Evolutionary conservation across 495 filamentous ascomycete species (phyloP), one percentile per base, ranked within the genome.

Genomic region (Penicillium taxi): DNA sequence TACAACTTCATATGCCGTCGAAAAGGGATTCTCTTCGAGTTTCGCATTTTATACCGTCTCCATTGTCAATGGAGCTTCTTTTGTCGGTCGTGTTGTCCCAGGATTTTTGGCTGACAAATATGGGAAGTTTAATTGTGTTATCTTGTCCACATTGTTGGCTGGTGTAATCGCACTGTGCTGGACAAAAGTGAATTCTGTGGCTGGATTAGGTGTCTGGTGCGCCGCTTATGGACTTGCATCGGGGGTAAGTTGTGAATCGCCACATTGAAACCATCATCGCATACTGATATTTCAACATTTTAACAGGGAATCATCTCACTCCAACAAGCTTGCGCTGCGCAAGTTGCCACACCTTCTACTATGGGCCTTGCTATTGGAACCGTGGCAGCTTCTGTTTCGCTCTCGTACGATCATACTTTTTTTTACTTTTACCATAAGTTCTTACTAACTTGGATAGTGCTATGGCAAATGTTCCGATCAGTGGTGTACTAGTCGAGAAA

Each of bases 91-190:
- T 1, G 50, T 64, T 0, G 22, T 66, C 3, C 55, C 48, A 44
- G 82, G 81, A 5, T 66, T 78, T 38, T 8, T 82, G 1, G 84
- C 79, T 9, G 85, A 91, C 53, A 70, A 67, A 37, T 53, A 82
- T 20, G 85, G 84, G 0, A 70, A 75, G 17, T 87, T 76, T 64
- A 87, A 88, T 53, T 64, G 69, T 22, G 79, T 79, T 54, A 67
- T 84, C n/a, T 16, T 76, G 3, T 75, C 78, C 32, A 64, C 68
- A 0, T 59, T 63, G 13, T 57, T 73, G 11, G 74, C 80, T 0
- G 72, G 66, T 2, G 61, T 87, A 0, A 55, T 65, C 27, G 59
- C 59, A 0, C 21, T 65, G 3, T 65, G 59, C 34, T 65, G 61
- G 64, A 63, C 61, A 4, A 58, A 45, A 14, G 63, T 53, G 1